Evolutionary conservation across 306 rosid species (phyloP), one percentile per base, ranked within the genome.

Genomic region (Dryas alaskensis): DNA sequence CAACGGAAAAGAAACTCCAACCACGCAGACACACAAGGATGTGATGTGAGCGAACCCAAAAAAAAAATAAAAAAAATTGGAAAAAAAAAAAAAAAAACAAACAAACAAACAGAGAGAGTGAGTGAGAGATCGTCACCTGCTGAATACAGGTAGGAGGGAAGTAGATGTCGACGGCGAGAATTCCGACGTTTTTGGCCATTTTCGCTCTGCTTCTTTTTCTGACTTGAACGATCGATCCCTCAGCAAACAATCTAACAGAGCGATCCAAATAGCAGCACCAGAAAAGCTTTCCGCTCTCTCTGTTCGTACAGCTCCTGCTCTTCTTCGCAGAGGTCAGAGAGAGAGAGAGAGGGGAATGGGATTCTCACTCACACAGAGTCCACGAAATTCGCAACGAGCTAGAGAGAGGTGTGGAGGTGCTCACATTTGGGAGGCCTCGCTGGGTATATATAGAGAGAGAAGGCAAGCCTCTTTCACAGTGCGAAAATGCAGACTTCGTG

Each of bases 101-200:
- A n/a, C 19, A 4, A 12, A 25, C 6, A 4, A 70, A 51, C 13
- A 48, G 3, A 37, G 17, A 45, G 12, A 6, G 46, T 17, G 43
- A 60, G 13, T 16, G 49, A 13, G 79, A 70, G 81, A 74, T 67
- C 72, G 48, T 78, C 53, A 93, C 99, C 98, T 95, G 99, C 58
- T 86, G 92, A 80, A 92, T 82, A 75, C 84, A 92, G 37, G 86
- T 73, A 13, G 93, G 92, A 75, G 99, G 99, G 85, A 95, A 95
- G 81, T 92, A 92, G 86, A 95, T 90, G 73, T 95, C 98, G 63
- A 88, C 43, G 68, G 98, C 99, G 87, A 95, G 93, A 81, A 95
- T 89, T 37, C 99, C 99, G 13, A 90, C 99, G 73, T 90, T 87
- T 76, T 88, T 86, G 27, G 89, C 95, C 98, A 94, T 94, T 81